Evolutionary conservation across 352 stramenopile genomes (phyloP).

Genomic region (Poterioochromonas sp.): DNA sequence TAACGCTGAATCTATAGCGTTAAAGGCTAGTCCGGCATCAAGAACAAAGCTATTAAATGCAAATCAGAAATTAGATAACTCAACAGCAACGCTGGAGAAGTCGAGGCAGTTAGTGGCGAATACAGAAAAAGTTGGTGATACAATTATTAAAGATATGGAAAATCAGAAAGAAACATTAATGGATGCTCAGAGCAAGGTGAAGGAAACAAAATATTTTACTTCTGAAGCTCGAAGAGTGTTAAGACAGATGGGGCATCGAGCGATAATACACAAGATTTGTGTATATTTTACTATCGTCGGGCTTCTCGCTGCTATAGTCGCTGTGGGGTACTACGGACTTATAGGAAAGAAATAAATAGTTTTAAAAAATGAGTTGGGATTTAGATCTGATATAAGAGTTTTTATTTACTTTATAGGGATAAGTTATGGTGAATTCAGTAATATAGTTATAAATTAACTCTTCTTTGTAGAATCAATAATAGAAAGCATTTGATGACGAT

Average conservation of each 20-base stretch:
- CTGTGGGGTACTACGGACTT: conserved; percentile 9
- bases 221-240: neutral
- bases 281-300: neutral
- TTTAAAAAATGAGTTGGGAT: too few relatives aligned
- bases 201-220: conserved; percentile 16
- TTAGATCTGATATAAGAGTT: too few relatives aligned
- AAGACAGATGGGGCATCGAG: conserved; percentile 6
- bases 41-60: conserved; percentile 22
- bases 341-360: conserved; percentile 6
- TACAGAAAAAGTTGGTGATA: conserved; percentile 4
- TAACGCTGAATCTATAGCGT: neutral
- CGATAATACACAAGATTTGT: conserved; percentile 25
- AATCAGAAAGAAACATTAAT: conserved; percentile 11
- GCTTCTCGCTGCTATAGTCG: neutral
- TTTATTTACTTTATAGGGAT: too few relatives aligned
- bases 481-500: too few relatives aligned
- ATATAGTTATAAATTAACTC: too few relatives aligned
- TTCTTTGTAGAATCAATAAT: too few relatives aligned
- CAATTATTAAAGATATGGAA: conserved; percentile 23
- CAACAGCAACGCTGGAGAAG: conserved; percentile 8
- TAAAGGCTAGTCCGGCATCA: neutral
- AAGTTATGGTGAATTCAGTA: too few relatives aligned
- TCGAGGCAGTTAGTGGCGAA: neutral
- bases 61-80: conserved; percentile 26
- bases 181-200: neutral